Conservation (phyloP, 768 basidiomycete species). For the Tephrocybe sp. region DNA sequence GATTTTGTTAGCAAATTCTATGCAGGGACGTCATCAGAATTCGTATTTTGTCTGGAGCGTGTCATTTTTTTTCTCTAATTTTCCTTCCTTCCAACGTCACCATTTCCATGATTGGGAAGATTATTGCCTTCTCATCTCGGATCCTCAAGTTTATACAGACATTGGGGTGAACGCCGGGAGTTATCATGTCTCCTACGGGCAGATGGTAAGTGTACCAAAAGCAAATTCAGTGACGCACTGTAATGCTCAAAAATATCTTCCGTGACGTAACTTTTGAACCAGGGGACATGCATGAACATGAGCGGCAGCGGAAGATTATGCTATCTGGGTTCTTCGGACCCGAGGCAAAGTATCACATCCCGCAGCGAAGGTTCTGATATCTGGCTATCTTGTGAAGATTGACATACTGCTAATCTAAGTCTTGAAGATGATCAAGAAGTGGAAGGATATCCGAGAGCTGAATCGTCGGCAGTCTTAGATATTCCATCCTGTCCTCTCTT, state of each 20-base stretch:
- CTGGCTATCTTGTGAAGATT: constrained; percentile 9
- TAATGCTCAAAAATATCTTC: not conserved
- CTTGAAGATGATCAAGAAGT: constrained; percentile 33
- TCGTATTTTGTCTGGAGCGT: constrained; percentile 35
- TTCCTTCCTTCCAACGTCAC: constrained; percentile 1
- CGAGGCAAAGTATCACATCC: constrained; percentile 38
- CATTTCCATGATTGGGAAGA: constrained; percentile 30
- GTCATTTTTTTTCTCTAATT: constrained; percentile 8
- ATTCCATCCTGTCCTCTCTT: constrained; percentile 35
- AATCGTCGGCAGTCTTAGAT: constrained; percentile 30
- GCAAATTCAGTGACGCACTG: not conserved
- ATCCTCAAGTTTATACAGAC: constrained; percentile 45
- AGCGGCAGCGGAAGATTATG: constrained; percentile 44
- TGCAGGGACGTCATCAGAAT: constrained; percentile 39
- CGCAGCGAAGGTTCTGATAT: constrained; percentile 23
- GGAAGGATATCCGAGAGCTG: constrained; percentile 31
- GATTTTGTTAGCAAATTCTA: constrained; percentile 41
- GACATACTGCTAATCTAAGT: constrained; percentile 6
- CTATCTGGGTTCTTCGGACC: constrained; percentile 44
- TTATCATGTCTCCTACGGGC: constrained; percentile 32
- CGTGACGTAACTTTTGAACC: not conserved
- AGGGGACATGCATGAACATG: constrained; percentile 45
- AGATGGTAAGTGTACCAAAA: constrained; percentile 27
- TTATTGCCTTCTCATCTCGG: constrained; percentile 40
- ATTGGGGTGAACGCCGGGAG: constrained; percentile 33